A percentile compares a stretch with the other conserved stretches of the same genome.
These are phyloP conservation scores for Diaporthe vexans DNA, from an alignment of 2,329 filamentous ascomycete species.

Conservation along the genomic window DNA sequence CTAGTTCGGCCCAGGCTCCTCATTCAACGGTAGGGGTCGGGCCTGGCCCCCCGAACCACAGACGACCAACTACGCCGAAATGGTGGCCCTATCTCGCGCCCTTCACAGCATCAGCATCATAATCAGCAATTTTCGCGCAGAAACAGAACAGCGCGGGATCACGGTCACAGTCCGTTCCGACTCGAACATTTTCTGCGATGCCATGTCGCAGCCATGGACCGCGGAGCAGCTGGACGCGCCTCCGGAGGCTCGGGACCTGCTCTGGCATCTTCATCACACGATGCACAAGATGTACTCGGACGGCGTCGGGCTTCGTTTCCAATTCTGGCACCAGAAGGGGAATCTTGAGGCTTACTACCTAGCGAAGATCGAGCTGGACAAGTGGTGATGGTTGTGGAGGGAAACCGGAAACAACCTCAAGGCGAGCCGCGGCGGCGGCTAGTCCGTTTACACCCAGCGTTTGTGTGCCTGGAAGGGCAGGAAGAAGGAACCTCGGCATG, in stretches of 20 bases:
- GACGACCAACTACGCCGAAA: conserved; percentile 43
- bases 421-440: background rate
- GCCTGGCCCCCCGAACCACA: conserved; percentile 36
- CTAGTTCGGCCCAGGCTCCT: conserved; percentile 46
- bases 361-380: conserved; percentile 38
- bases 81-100: conserved; percentile 44
- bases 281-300: conserved; percentile 41
- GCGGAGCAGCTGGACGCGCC: conserved; percentile 32
- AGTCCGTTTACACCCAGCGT: background rate
- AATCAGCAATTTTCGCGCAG: background rate
- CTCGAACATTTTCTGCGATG: conserved; percentile 42
- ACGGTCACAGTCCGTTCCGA: conserved; percentile 42
- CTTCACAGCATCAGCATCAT: conserved; percentile 38
- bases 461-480: background rate
- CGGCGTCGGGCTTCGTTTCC: conserved; percentile 37
- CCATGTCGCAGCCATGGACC: conserved; percentile 42
- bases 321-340: conserved; percentile 43
- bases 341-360: conserved; percentile 41
- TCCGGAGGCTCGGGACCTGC: conserved; percentile 29
- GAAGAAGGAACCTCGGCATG: background rate
- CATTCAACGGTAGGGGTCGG: conserved; percentile 42
- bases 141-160: background rate
- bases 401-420: conserved; percentile 3
- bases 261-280: conserved; percentile 34
- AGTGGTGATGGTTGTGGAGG: background rate